phyloP scores from a whole-genome alignment of 495 filamentous ascomycete genomes.

The Annulohypoxylon bovei region DNA sequence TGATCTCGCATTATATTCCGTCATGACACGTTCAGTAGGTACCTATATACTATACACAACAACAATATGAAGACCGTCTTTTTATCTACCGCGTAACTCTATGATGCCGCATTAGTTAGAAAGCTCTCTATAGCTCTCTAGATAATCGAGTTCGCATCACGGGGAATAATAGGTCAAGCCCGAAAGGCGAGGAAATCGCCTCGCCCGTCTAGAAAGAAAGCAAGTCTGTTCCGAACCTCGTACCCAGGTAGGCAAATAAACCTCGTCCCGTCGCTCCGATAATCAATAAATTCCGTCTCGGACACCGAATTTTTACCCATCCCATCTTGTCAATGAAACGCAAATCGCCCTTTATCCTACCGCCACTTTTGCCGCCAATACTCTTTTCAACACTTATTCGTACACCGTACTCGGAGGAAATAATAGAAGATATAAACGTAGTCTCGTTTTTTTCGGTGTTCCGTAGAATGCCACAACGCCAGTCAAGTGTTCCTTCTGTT shows the following conservation, averaged over 20 bases:
- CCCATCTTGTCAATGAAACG: slow-evolving; percentile 16
- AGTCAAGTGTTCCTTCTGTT: neutral
- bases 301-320: slow-evolving; percentile 4
- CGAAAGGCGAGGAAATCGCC: neutral
- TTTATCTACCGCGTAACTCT: slow-evolving; percentile 38
- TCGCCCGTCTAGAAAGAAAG: slow-evolving; percentile 16
- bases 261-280: neutral
- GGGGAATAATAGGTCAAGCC: slow-evolving; percentile 5
- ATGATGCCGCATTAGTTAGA: slow-evolving; percentile 25
- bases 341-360: slow-evolving; percentile 29
- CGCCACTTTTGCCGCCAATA: slow-evolving; percentile 24
- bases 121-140: slow-evolving; percentile 24
- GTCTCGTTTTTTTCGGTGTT: slow-evolving; percentile 25
- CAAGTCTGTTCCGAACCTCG: slow-evolving; percentile 22
- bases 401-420: slow-evolving; percentile 37
- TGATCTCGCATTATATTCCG: slow-evolving; percentile 9
- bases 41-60: slow-evolving; percentile 20
- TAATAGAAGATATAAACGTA: slow-evolving; percentile 34
- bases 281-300: slow-evolving; percentile 9
- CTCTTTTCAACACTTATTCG: slow-evolving; percentile 44
- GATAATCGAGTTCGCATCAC: slow-evolving; percentile 1
- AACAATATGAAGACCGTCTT: slow-evolving; percentile 15
- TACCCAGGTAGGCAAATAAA: neutral
- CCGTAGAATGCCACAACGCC: slow-evolving; percentile 35
- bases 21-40: slow-evolving; percentile 7